Evolutionary conservation across 140 eudicot species (phyloP), one percentile per base, ranked within the genome.

Genomic region (Cichorium intybus): DNA sequence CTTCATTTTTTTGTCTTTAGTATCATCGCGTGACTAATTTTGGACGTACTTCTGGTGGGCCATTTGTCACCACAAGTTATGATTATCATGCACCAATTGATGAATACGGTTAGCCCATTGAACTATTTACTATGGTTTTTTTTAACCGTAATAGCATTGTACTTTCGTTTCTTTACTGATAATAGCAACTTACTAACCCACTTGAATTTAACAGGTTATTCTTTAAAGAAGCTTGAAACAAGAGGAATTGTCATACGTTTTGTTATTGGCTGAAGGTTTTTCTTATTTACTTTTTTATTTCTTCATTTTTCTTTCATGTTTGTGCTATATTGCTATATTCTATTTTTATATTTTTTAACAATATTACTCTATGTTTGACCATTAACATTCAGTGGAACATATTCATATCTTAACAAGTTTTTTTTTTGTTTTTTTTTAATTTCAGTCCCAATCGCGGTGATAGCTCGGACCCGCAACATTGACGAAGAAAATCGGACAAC

Each of bases 371-470:
- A 3, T 20, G 24, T 61, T 71, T 60, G 11, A 55, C 33, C n/a
- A n/a, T 21, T 27, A 56, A 50, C 49, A 15, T 52, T 62, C 29
- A 24, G 37, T 14, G 23, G 21, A n/a, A 4, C 18, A 10, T 35
- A 14, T 11, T 18, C 14, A 22, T 49, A 27, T 50, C 17, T 14
- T 63, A 24, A 68, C 46, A 45, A 21, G 12, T 24, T 39, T 51
- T 34, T 20, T n/a, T n/a, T n/a, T n/a, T n/a, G n/a, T n/a, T n/a
- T n/a, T n/a, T n/a, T n/a, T n/a, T n/a, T n/a, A 48, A 50, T 70
- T 62, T 76, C 88, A 91, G 97, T 67, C 82, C 96, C 41, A 91
- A 91, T 70, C 88, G 96, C 20, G 97, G 97, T 61, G 97, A 91
- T 55, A 87, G 89, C 84, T 78, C 87, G 95, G 97, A 91, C n/a